Evolutionary conservation across 768 basidiomycete species (phyloP).

Genomic region (Suillus paluster): DNA sequence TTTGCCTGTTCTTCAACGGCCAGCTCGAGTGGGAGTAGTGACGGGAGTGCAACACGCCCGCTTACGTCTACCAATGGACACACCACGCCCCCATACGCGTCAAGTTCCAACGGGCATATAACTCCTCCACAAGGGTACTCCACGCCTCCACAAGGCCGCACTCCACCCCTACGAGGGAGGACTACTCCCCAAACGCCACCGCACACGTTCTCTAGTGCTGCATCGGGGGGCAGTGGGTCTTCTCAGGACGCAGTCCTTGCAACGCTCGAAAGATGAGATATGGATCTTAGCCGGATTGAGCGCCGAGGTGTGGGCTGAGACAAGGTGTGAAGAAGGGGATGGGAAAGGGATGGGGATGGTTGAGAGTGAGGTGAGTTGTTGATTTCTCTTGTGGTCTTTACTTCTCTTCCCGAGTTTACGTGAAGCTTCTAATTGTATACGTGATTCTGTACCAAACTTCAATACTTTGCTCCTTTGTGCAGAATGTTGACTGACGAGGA

Average conservation of each 20-base stretch:
- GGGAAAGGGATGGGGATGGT: conserved; percentile 55
- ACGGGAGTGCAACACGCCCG: not conserved
- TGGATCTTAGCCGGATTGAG: conserved; percentile 73
- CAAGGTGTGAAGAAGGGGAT: conserved; percentile 47
- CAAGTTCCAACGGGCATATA: not conserved
- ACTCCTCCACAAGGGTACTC: not conserved
- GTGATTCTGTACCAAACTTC: no score
- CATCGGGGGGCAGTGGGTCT: not conserved
- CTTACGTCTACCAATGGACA: not conserved
- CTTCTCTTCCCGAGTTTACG: conserved; percentile 8
- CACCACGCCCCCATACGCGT: not conserved
- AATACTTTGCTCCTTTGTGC: not conserved
- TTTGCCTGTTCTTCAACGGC: conserved; percentile 34
- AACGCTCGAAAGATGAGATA: conserved; percentile 71
- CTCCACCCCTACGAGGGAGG: not conserved
- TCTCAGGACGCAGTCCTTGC: not conserved
- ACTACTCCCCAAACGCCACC: not conserved
- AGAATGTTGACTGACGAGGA: conserved; percentile 1
- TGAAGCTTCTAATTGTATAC: not conserved
- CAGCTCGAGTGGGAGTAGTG: conserved; percentile 5
- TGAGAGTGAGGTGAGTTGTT: conserved; percentile 68
- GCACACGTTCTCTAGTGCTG: no score
- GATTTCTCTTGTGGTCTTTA: not conserved
- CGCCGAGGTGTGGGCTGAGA: conserved; percentile 81
- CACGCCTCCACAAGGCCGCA: not conserved